Evolutionary conservation across 768 basidiomycete genomes (phyloP), one percentile per base, ranked within the genome.

Genomic region (Neoboletus magnificus): DNA sequence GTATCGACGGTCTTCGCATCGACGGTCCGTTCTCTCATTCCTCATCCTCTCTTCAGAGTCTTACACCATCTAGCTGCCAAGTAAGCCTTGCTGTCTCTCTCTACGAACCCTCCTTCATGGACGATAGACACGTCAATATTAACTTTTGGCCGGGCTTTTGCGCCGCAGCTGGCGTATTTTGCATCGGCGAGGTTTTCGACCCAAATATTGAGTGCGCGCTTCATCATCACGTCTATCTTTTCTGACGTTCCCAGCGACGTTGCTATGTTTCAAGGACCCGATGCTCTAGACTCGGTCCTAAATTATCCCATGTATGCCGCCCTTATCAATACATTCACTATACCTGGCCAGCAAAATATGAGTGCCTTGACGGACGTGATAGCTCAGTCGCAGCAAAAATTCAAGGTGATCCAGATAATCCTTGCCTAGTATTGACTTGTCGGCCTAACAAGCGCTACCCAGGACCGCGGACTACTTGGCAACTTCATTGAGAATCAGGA

Each of bases 401-500:
- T 82, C 69, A 74, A 77, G 67, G 83, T 69, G 42, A 46, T 43
- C 36, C 23, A 22, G 12, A 33, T 15, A 22, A 30, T 32, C 11
- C 6, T 39, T 68, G 29, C 16, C 18, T 20, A 18, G 1, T 9
- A 36, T 49, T 5, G 8, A 22, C 10, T 15, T 10, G 20, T 30
- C 32, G 39, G 27, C 11, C 42, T 48, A 23, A 63, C 49, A 29
- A 32, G 36, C 37, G n/a, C 23, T 27, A 45, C 35, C 15, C 44
- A 68, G 68, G 69, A 69, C 42, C 44, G 49, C 18, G 55, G 65
- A 22, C 53, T 73, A 15, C 79, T 91, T 3, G 90, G 89, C 1
- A 90, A 87, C 62, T 91, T 91, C 72, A 68, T 91, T 33, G 89
- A 89, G 71, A 90, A 91, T 67, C 87, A 90, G 58, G 88, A 91